phyloP scores from a whole-genome alignment of 805 yeast species.

The Saccharomycopsis oosterbeekiorum region DNA sequence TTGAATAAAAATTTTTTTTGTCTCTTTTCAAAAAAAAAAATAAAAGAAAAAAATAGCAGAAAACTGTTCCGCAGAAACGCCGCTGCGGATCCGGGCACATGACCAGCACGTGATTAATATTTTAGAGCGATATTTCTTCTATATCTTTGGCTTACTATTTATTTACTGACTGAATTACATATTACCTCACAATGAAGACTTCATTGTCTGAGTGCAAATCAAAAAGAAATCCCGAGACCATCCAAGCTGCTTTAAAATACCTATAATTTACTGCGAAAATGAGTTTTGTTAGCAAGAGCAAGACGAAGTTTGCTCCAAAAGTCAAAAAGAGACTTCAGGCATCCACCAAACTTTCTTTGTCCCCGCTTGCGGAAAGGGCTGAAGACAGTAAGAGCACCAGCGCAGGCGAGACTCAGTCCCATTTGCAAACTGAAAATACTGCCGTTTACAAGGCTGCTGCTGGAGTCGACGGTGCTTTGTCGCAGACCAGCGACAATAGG shows the following conservation, averaged over 20 bases:
- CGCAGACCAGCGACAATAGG: neutral
- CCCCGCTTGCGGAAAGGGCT: neutral
- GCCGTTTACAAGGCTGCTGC: neutral
- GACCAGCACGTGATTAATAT: too few relatives aligned
- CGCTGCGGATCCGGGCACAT: too few relatives aligned
- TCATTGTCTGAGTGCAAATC: too few relatives aligned
- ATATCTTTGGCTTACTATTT: too few relatives aligned
- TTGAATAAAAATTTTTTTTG: neutral
- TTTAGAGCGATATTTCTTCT: too few relatives aligned
- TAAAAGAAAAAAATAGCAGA: too few relatives aligned
- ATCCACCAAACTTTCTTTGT: neutral
- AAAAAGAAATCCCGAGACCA: too few relatives aligned
- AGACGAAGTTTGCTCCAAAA: conserved; percentile 17
- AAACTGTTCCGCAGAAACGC: too few relatives aligned
- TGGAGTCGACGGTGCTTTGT: neutral
- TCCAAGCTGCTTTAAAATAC: neutral
- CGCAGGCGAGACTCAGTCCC: neutral
- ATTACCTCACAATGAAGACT: too few relatives aligned
- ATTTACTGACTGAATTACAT: too few relatives aligned
- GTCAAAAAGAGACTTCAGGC: conserved; percentile 7
- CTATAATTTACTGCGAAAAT: neutral
- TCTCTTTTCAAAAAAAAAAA: neutral
- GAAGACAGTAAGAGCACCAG: neutral
- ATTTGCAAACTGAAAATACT: neutral
- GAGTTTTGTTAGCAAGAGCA: conserved; percentile 17